These are phyloP conservation scores for Novymonas esmeraldas DNA, from an alignment of 208 protist genomes.

Conservation along the genomic window DNA sequence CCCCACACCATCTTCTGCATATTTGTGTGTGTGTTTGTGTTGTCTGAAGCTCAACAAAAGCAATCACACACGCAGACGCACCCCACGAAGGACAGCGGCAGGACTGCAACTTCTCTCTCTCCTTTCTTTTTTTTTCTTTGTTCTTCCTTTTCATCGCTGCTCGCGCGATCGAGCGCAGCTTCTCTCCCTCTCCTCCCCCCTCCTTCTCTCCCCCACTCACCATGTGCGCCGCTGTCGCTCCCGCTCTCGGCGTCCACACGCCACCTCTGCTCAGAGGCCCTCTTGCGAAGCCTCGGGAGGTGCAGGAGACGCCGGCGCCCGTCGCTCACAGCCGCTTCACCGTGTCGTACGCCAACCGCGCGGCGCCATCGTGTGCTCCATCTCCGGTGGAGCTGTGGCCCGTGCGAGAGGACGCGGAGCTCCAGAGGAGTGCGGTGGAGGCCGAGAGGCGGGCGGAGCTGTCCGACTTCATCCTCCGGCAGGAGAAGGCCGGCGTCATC, in stretches of 20 bases:
- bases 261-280: too few species aligned
- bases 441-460: conserved; percentile 33
- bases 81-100: too few species aligned
- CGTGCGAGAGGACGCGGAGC: conserved; percentile 37
- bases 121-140: too few species aligned
- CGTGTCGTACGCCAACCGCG: conserved; percentile 45
- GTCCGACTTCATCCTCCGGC: conserved; percentile 43
- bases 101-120: too few species aligned
- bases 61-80: neutral
- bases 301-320: neutral
- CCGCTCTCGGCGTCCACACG: too few species aligned
- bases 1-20: too few species aligned
- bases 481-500: conserved; percentile 33
- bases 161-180: too few species aligned
- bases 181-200: neutral
- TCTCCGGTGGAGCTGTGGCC: neutral
- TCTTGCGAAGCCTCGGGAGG: too few species aligned
- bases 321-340: conserved; percentile 43
- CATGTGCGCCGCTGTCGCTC: conserved; percentile 11
- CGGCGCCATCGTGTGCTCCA: conserved; percentile 10
- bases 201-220: neutral
- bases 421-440: conserved; percentile 35
- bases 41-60: neutral
- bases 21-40: neutral
- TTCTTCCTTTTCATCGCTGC: too few species aligned